Evolutionary conservation across 163 green algal genomes (phyloP), one percentile per base, ranked within the genome.

Genomic region (Volvox carteri): DNA sequence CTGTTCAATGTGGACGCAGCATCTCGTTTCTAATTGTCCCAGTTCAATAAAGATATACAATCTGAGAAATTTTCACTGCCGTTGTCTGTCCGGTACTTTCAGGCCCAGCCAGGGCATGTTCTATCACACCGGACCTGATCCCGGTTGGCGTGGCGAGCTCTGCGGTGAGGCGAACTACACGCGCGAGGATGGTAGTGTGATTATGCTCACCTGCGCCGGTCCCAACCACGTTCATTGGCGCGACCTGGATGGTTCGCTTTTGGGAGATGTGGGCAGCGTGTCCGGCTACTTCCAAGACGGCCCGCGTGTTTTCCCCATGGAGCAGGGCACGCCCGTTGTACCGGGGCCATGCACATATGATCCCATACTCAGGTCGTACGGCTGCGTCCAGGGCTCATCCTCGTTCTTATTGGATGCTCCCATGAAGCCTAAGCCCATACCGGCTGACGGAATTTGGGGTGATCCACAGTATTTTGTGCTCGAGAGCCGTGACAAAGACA

Each of bases 391-490:
- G 0, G 80, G 78, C 48, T 46, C 39, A 2, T 85, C 35, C 18
- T n/a, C 18, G 12, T 92, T 87, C 52, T 8, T 76, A 37, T 70
- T 90, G 46, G 88, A 89, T 70, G 18, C 25, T 4, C 25, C 35
- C 8, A 21, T 84, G 28, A 88, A 81, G 62, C 89, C 91, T 33
- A 58, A 21, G 6, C 78, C 86, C 19, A 37, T 89, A 14, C 90
- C 90, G 0, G 0, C 58, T 4, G 42, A 60, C 50, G 90, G 92
- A 42, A 88, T 93, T 58, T 93, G 89, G 46, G 90, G 87, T 54
- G 90, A 94, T 86, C 91, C 91, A n/a, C 91, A 95, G 75, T 75
- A 92, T 30, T 93, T 93, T 41, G 87, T 95, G 87, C 90, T 93
- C 4, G 86, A 93, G 87, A 78, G 50, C 19, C 83, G 87, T 12